phyloP scores from a whole-genome alignment of 306 rosid species.

The Rosa multiflora region DNA sequence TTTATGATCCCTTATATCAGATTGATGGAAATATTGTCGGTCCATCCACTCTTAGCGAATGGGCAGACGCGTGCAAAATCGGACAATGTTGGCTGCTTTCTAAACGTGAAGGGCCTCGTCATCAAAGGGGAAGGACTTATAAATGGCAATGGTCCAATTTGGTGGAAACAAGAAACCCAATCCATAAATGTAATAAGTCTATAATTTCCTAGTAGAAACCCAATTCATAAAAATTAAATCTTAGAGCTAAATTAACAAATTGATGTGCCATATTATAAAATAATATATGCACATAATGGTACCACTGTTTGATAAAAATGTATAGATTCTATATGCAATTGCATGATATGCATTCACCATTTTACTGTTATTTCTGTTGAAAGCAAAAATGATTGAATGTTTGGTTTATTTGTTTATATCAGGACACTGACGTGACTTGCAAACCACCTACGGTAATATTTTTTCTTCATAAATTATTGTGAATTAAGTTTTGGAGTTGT shows the following conservation, averaged over 20 bases:
- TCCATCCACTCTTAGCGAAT: not conserved
- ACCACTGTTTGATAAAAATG: no score
- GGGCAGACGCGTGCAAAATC: not conserved
- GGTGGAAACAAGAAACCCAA: not conserved
- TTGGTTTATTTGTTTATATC: not conserved
- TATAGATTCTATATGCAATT: no score
- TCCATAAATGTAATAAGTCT: not conserved
- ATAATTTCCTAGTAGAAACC: no score
- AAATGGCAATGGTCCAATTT: no score
- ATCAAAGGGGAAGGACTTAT: no score
- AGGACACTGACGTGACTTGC: not conserved
- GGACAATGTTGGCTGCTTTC: not conserved
- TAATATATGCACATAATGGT: no score
- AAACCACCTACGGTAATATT: not conserved
- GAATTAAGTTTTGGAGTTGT: not conserved
- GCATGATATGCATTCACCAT: not conserved
- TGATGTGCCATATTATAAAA: no score
- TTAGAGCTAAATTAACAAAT: no score
- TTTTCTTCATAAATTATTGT: not conserved
- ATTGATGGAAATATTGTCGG: not conserved
- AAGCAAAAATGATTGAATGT: no score
- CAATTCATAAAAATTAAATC: no score
- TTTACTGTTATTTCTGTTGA: not conserved
- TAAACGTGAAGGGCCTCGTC: not conserved
- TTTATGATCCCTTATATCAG: not conserved